Conservation (phyloP, 345 rosid species). For the Cardamine resedifolia region DNA sequence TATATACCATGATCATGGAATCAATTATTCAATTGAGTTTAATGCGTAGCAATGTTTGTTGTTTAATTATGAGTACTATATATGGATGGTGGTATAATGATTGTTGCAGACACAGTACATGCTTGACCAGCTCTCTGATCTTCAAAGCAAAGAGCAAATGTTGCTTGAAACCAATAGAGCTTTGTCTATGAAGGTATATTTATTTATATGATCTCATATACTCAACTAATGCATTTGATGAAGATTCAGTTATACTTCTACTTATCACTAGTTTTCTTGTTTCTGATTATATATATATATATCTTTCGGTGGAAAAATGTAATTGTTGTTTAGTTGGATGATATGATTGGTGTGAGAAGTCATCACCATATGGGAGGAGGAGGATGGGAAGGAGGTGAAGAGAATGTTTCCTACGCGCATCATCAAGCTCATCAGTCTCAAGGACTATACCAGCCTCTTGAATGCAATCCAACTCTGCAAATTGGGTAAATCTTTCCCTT, state of each 20-base stretch:
- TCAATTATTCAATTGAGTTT: not conserved
- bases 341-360: slow-evolving; percentile 58
- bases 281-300: slow-evolving; percentile 7
- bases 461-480: slow-evolving; percentile 93
- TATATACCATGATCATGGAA: not conserved
- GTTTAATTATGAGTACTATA: not conserved
- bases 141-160: slow-evolving; percentile 87
- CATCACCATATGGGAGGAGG: slow-evolving; percentile 48
- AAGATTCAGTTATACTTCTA: not conserved
- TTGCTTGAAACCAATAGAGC: slow-evolving; percentile 87
- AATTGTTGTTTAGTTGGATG: slow-evolving; percentile 59
- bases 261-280: slow-evolving; percentile 8
- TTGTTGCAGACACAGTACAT: slow-evolving; percentile 76
- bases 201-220: not conserved
- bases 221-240: slow-evolving; percentile 3
- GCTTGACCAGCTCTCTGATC: slow-evolving; percentile 94
- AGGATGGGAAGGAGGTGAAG: slow-evolving; percentile 69
- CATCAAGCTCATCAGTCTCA: slow-evolving; percentile 76
- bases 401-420: slow-evolving; percentile 52
- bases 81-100: slow-evolving; percentile 18
- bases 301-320: slow-evolving; percentile 9
- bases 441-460: slow-evolving; percentile 73
- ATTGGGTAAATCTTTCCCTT: slow-evolving; percentile 60
- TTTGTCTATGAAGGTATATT: slow-evolving; percentile 65
- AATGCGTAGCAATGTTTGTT: slow-evolving; percentile 10